Base-by-base conservation (phyloP, 2,329 filamentous ascomycete genomes). In the Botrytis fragariae region DNA sequence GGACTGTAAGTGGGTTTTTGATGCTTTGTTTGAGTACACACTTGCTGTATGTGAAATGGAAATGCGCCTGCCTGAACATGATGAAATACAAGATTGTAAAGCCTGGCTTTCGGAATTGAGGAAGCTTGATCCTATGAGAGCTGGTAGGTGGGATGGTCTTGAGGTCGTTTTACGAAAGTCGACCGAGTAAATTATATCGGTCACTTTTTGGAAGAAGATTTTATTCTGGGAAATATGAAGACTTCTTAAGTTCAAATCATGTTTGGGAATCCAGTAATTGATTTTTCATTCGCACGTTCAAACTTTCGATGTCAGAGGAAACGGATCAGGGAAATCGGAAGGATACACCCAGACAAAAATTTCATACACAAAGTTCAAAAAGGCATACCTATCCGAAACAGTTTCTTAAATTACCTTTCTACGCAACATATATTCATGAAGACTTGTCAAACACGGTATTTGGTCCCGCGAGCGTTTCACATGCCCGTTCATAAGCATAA, bases 1-100 rank as follows among this genome's bases (percentile, higher is more conserved):
- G 76, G 90, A 92, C 78, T 91, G 89, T 81, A 97, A 97, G 83
- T 96, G 94, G 89, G 92, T 97, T 62, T 97, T 97, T 80, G 93
- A 97, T 82, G 92, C 92, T 8, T 84, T 98, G 69, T 86, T 98
- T 37, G 89, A 93, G 75, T 94, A 93, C 79, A 90, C 91, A 1
- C 80, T 91, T 44, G 83, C 85, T 45, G 82, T 92, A n/a, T 86
- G 85, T 72, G 81, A 82, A n/a, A 79, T 92, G 74, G 86, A 86
- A 77, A 82, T 83, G 82, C 78, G 83, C 63, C 79, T 81, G 73
- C 85, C 81, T 4, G 76, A 77, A 16, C 73, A 75, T 2, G 80
- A 83, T 9, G 85, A 88, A 75, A 82, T 82, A 74, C 73, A 77
- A 71, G 75, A 79, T 72, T 79, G 74, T 63, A 74, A 73, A 60